A percentile compares a stretch with the other conserved stretches of the same genome.
phyloP scores from a whole-genome alignment of 2,329 filamentous ascomycete genomes.

The Clarireedia monteithiana region DNA sequence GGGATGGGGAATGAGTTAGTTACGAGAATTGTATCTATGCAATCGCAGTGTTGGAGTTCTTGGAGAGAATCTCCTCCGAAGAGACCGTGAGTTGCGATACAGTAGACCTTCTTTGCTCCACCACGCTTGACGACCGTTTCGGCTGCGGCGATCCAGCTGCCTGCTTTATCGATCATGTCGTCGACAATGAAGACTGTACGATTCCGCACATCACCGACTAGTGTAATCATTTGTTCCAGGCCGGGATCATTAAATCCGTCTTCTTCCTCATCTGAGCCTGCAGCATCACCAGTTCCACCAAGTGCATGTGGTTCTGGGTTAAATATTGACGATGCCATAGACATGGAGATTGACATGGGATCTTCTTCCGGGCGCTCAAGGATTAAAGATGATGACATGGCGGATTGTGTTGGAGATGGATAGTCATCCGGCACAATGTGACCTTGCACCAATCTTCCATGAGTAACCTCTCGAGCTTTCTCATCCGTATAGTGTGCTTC shows the following conservation, averaged over 20 bases:
- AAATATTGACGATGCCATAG: constrained; percentile 73
- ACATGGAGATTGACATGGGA: constrained; percentile 60
- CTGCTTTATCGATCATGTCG: constrained; percentile 97
- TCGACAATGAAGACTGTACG: constrained; percentile 91
- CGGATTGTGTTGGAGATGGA: constrained; percentile 68
- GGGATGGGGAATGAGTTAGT: constrained; percentile 96
- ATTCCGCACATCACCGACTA: constrained; percentile 90
- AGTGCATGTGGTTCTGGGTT: constrained; percentile 60
- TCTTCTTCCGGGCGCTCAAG: constrained; percentile 58
- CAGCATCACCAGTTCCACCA: constrained; percentile 77
- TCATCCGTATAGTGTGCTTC: constrained; percentile 46
- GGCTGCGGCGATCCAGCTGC: constrained; percentile 93
- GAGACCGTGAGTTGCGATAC: constrained; percentile 92
- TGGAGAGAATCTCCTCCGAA: constrained; percentile 86
- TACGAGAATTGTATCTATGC: constrained; percentile 88
- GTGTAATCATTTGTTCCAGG: constrained; percentile 88
- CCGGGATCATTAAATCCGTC: constrained; percentile 74
- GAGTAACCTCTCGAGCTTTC: constrained; percentile 81
- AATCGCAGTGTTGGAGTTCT: constrained; percentile 85
- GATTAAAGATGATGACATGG: constrained; percentile 49
- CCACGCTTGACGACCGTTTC: constrained; percentile 95
- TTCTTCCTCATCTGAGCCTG: constrained; percentile 88
- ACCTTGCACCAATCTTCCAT: constrained; percentile 82
- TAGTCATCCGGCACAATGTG: constrained; percentile 95
- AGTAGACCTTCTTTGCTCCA: constrained; percentile 87